These are phyloP conservation scores for Cladophialophora psammophila DNA, from an alignment of 2,329 filamentous ascomycete species.

Conservation along the genomic window DNA sequence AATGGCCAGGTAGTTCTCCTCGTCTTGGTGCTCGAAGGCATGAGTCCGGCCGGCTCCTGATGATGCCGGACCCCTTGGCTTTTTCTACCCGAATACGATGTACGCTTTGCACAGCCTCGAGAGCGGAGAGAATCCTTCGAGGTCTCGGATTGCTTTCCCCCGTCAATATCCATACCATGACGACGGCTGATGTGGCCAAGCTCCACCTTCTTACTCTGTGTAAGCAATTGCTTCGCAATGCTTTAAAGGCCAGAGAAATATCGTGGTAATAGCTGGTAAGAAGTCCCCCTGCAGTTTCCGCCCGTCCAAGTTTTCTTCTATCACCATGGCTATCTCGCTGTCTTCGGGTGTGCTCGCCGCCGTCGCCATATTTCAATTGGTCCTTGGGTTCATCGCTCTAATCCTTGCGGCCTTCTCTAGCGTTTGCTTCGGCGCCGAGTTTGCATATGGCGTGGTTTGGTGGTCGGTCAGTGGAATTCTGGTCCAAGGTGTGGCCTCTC, in stretches of 20 bases:
- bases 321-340: background rate
- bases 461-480: slow-evolving; percentile 20
- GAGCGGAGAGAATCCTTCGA: background rate
- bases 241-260: slow-evolving; percentile 1
- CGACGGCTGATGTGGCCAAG: slow-evolving; percentile 4
- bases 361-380: slow-evolving; percentile 5
- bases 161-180: slow-evolving; percentile 4
- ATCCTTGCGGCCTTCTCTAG: slow-evolving; percentile 17
- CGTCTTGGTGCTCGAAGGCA: background rate
- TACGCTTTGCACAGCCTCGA: slow-evolving; percentile 5
- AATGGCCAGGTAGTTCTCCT: background rate
- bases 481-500: background rate
- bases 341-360: background rate
- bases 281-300: background rate
- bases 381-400: slow-evolving; percentile 14
- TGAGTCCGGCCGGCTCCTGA: background rate
- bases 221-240: background rate
- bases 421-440: slow-evolving; percentile 18
- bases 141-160: background rate
- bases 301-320: background rate
- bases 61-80: background rate
- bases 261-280: background rate
- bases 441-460: slow-evolving; percentile 17
- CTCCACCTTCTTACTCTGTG: background rate
- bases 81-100: background rate